Base-by-base conservation (phyloP, 768 basidiomycete genomes). In the Pilatotrama ljubarskyi region DNA sequence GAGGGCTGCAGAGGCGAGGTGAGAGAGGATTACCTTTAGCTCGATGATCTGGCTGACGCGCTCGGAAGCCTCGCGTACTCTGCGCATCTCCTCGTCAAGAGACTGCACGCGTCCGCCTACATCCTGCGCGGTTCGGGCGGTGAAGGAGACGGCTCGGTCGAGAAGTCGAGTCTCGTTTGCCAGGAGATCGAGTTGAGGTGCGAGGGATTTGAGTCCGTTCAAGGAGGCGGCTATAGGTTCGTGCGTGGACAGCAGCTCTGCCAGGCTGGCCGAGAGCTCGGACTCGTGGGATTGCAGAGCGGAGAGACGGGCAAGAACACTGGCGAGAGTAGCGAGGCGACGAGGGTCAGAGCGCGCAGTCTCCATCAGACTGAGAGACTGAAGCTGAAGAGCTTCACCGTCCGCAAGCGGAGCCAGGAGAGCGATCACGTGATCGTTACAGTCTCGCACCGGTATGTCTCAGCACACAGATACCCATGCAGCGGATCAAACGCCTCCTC, bases 21-120 rank as follows among this genome's bases (percentile, higher is more conserved):
- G n/a, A 15, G n/a, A 38, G 4, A 51, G 60, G 44, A 29, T 36
- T 44, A 92, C 95, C 83, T 97, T 98, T 65, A 99, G 84, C 61
- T 98, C 97, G 78, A 97, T 90, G 40, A 98, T 93, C 70, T 94
- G 92, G 5, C 85, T 87, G 10, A 98, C 92, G 51, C 92, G 84
- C 59, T 98, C 97, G n/a, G 84, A 85, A 14, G 95, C 92, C 71
- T 93, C 91, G 18, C 87, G 82, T 17, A 99, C 91, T 55, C 93
- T 81, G 17, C 86, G 80, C 87, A 98, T 95, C 76, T 98, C 94
- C 70, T 93, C 89, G 70, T 99, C 97, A 43, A 99, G 80, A 5
- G 84, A 80, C 26, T 90, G 81, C 22, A 99, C 97, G 49, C 88
- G 87, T 32, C 93, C 90, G n/a, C 95, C 93, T 8, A 99, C 91